A percentile compares a stretch with the other conserved stretches of the same genome.
phyloP scores from a whole-genome alignment of 345 rosid species.

The Euphorbia tirucalli region DNA sequence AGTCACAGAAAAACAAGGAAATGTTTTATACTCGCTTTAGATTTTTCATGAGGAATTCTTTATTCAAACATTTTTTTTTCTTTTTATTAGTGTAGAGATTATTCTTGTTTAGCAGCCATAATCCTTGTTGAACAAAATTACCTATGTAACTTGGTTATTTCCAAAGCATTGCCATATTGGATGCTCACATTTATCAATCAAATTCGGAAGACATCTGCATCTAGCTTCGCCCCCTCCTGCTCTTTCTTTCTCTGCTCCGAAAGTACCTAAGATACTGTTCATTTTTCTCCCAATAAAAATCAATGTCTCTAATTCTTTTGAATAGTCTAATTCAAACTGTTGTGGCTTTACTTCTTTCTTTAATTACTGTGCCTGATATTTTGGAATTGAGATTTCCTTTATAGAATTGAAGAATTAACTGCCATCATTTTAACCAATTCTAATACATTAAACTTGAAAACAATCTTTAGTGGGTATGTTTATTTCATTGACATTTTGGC shows the following conservation, averaged over 20 bases:
- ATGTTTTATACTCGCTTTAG: background rate
- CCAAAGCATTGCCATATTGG: background rate
- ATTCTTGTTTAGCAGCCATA: background rate
- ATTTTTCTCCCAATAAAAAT: background rate
- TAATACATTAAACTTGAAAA: background rate
- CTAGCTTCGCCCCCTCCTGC: no score
- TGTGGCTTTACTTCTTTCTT: background rate
- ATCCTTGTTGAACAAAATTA: background rate
- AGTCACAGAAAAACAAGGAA: background rate
- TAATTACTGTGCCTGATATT: background rate
- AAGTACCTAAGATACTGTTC: background rate
- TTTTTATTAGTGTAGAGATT: background rate
- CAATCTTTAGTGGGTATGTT: background rate
- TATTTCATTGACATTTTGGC: background rate
- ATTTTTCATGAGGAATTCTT: background rate
- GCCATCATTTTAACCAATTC: no score
- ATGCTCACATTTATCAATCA: background rate
- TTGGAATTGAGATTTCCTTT: background rate
- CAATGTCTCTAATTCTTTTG: background rate
- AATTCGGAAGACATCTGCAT: background rate
- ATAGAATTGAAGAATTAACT: background rate
- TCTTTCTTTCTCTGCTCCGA: background rate
- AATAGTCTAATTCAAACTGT: background rate
- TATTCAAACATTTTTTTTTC: background rate
- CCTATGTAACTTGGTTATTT: background rate